phyloP scores from a whole-genome alignment of 1,284 basidiomycete species.

The Pisolithus thermaeus region DNA sequence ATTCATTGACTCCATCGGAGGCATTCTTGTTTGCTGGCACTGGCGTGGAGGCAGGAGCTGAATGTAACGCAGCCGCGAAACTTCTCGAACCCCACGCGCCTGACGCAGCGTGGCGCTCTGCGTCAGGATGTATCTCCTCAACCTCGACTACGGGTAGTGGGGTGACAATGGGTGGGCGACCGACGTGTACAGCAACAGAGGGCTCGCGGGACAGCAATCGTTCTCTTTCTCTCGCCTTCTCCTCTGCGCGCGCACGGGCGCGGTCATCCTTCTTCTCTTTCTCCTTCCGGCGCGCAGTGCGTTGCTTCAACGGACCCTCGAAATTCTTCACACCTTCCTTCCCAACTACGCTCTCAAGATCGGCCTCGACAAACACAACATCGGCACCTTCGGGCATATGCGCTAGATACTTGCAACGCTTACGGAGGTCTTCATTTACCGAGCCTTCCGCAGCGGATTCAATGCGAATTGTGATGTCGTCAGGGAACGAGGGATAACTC shows the following conservation, averaged over 20 bases:
- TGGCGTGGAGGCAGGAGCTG: slow-evolving; percentile 22
- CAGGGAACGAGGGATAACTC: slow-evolving; percentile 82
- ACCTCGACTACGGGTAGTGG: slow-evolving; percentile 25
- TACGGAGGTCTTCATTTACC: slow-evolving; percentile 87
- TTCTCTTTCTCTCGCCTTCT: slow-evolving; percentile 63
- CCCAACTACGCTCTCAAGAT: slow-evolving; percentile 74
- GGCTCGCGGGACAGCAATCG: slow-evolving; percentile 28
- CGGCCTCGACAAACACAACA: slow-evolving; percentile 91
- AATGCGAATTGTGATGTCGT: slow-evolving; percentile 72
- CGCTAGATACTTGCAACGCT: slow-evolving; percentile 92
- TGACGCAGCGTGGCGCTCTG: slow-evolving; percentile 25
- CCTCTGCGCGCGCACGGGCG: slow-evolving; percentile 75
- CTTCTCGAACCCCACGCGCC: slow-evolving; percentile 76
- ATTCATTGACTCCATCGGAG: slow-evolving; percentile 47
- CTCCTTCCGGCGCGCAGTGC: slow-evolving; percentile 72
- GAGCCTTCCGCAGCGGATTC: slow-evolving; percentile 74
- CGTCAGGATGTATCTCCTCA: slow-evolving; percentile 21
- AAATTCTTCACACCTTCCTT: slow-evolving; percentile 70
- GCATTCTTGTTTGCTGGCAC: slow-evolving; percentile 12
- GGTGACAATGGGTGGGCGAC: slow-evolving; percentile 5
- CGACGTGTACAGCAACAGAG: slow-evolving; percentile 7
- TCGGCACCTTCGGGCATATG: slow-evolving; percentile 91
- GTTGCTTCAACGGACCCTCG: slow-evolving; percentile 70
- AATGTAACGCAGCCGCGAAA: slow-evolving; percentile 69
- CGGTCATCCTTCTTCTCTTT: slow-evolving; percentile 79